Evolutionary conservation across 345 rosid genomes (phyloP).

Genomic region (Salix suchowensis): DNA sequence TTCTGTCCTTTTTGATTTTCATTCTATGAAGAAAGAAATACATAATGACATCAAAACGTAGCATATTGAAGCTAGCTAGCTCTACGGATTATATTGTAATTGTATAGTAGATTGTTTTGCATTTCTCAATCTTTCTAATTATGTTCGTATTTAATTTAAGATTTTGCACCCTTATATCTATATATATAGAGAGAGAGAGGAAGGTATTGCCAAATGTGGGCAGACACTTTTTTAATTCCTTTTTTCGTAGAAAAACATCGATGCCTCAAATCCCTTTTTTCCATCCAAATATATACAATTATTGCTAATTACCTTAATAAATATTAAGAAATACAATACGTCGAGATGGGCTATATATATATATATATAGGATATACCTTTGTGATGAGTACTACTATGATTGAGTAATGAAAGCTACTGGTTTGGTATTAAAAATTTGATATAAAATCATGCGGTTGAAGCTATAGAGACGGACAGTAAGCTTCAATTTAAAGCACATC

Average conservation of each 20-base stretch:
- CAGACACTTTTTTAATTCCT: background rate
- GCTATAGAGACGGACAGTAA: background rate
- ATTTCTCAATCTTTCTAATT: background rate
- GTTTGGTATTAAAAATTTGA: background rate
- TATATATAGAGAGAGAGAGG: background rate
- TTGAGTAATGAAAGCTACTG: background rate
- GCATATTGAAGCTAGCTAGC: conserved; percentile 21
- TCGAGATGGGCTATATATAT: background rate
- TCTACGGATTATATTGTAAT: conserved; percentile 30
- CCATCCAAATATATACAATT: too few species aligned
- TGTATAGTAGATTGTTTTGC: conserved; percentile 34
- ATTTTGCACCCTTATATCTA: conserved; percentile 21
- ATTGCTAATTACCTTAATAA: too few species aligned
- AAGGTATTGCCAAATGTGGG: background rate
- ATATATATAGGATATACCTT: background rate
- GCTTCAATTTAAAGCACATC: background rate
- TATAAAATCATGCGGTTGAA: background rate
- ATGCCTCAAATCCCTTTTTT: too few species aligned
- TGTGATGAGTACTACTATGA: background rate
- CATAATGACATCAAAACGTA: conserved; percentile 20
- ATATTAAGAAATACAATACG: background rate
- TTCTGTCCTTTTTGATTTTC: background rate
- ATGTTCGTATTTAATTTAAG: conserved; percentile 16
- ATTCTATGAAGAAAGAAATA: conserved; percentile 21
- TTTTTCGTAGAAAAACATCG: background rate